phyloP scores from a whole-genome alignment of 2,329 filamentous ascomycete species.

The Phaeosphaeria sp. region DNA sequence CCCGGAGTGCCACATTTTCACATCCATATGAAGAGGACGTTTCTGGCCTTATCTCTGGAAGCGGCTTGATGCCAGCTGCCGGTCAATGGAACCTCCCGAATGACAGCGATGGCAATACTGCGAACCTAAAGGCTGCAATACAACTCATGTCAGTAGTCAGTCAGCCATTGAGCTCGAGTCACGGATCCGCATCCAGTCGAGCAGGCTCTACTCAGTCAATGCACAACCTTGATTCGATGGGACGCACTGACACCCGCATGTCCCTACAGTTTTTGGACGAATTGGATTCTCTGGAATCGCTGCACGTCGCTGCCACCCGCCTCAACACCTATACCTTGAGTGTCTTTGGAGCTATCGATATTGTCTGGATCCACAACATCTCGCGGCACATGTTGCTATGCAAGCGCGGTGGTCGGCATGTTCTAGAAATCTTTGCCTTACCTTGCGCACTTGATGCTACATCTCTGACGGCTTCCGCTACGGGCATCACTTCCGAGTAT shows the following conservation, averaged over 20 bases:
- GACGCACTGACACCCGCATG: neutral
- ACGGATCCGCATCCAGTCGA: neutral
- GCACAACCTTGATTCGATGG: neutral
- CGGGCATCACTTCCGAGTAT: slow-evolving; percentile 14
- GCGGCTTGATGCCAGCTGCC: slow-evolving; percentile 13
- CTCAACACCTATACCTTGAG: slow-evolving; percentile 28
- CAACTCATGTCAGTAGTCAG: slow-evolving; percentile 12
- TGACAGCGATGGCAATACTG: slow-evolving; percentile 4
- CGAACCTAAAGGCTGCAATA: slow-evolving; percentile 11
- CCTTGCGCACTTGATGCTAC: slow-evolving; percentile 22
- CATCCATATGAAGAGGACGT: slow-evolving; percentile 12
- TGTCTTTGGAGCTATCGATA: slow-evolving; percentile 19
- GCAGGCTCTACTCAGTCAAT: neutral
- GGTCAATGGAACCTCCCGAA: neutral
- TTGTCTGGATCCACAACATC: slow-evolving; percentile 26
- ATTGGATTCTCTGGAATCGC: slow-evolving; percentile 19
- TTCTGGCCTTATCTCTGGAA: slow-evolving; percentile 10
- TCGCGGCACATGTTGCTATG: slow-evolving; percentile 27
- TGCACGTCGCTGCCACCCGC: slow-evolving; percentile 15
- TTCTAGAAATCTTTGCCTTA: slow-evolving; percentile 22
- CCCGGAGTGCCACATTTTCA: neutral
- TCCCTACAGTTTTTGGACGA: slow-evolving; percentile 7
- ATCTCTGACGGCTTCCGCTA: slow-evolving; percentile 4
- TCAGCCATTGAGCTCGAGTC: neutral
- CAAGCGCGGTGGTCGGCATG: slow-evolving; percentile 13